Percentiles rank a stretch among this genome's conserved stretches.
These are phyloP conservation scores for Hymenoscyphus linearis DNA, from an alignment of 2,329 filamentous ascomycete species.

Conservation along the genomic window DNA sequence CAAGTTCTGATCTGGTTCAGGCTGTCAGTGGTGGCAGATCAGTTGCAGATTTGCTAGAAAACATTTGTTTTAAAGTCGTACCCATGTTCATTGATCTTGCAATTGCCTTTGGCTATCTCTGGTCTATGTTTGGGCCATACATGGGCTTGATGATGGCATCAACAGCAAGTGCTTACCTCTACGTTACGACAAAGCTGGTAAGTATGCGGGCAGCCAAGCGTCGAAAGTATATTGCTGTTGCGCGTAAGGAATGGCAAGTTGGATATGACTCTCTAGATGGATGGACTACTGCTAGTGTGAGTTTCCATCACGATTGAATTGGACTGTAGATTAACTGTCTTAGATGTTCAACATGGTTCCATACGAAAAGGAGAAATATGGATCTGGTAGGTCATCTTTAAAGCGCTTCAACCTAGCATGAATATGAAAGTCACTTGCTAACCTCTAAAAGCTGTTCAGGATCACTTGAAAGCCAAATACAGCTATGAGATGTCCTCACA, in stretches of 20 bases:
- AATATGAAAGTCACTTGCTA: slow-evolving; percentile 28
- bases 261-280: slow-evolving; percentile 36
- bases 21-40: slow-evolving; percentile 59
- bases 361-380: slow-evolving; percentile 49
- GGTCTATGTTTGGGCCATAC: slow-evolving; percentile 56
- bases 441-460: slow-evolving; percentile 31
- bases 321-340: slow-evolving; percentile 3
- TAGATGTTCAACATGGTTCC: slow-evolving; percentile 49
- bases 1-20: slow-evolving; percentile 59
- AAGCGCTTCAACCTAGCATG: not conserved
- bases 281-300: slow-evolving; percentile 36
- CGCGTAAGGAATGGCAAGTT: slow-evolving; percentile 33
- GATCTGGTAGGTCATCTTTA: slow-evolving; percentile 24
- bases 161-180: slow-evolving; percentile 46
- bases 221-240: slow-evolving; percentile 31
- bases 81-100: slow-evolving; percentile 59
- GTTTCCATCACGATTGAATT: slow-evolving; percentile 5
- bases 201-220: slow-evolving; percentile 30
- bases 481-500: slow-evolving; percentile 33
- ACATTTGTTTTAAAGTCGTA: slow-evolving; percentile 51
- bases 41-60: slow-evolving; percentile 54
- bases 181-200: slow-evolving; percentile 39
- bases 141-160: slow-evolving; percentile 46
- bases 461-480: slow-evolving; percentile 34
- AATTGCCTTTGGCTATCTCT: slow-evolving; percentile 56